These are phyloP conservation scores for Passiflora organensis DNA, from an alignment of 345 rosid species.

Conservation along the genomic window DNA sequence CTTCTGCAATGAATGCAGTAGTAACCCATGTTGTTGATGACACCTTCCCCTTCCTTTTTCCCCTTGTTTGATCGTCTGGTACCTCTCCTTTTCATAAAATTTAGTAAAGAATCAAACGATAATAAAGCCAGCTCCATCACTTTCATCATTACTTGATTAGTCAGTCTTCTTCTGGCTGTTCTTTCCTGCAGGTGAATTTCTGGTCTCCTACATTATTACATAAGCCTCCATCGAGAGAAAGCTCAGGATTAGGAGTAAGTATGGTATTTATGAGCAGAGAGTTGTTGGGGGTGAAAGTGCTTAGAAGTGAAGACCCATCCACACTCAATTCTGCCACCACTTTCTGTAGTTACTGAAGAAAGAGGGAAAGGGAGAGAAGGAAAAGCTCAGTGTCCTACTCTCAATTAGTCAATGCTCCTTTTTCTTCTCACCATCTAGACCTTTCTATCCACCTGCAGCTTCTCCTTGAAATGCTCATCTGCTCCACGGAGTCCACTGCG, in stretches of 20 bases:
- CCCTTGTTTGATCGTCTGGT: background rate
- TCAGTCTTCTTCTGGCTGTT: no score
- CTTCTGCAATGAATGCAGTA: background rate
- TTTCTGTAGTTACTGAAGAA: slow-evolving; percentile 1
- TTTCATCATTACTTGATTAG: no score
- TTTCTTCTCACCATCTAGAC: no score
- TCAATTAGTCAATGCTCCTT: slow-evolving; percentile 13
- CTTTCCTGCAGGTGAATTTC: no score
- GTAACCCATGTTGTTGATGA: background rate
- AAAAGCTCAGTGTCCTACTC: slow-evolving; percentile 10
- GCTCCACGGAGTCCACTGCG: no score
- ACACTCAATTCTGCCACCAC: background rate
- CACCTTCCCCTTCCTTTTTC: background rate
- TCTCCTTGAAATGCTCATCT: no score
- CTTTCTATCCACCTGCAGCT: no score
- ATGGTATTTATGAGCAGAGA: slow-evolving; percentile 6
- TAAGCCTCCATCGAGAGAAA: no score
- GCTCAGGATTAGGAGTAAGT: background rate
- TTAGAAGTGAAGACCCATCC: background rate
- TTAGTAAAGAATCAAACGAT: background rate
- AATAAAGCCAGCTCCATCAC: no score
- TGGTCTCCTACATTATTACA: no score
- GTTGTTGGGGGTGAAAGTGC: background rate
- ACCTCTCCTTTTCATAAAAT: background rate
- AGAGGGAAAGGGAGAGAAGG: background rate